Evolutionary conservation across 106 monocot genomes (phyloP).

Genomic region (Dendrobium catenatum): DNA sequence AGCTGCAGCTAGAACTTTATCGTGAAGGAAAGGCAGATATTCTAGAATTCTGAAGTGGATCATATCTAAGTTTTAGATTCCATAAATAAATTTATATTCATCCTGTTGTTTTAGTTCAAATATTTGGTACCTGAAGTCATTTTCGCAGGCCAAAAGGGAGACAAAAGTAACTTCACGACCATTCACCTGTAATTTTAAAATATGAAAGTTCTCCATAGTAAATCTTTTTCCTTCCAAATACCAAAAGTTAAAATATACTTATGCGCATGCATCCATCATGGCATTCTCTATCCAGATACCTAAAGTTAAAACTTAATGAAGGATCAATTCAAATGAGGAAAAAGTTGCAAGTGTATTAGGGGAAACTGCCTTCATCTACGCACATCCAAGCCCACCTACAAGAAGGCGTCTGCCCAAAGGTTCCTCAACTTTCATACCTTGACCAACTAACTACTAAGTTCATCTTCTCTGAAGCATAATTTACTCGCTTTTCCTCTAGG

Average conservation of each 20-base stretch:
- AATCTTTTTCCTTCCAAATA: not conserved
- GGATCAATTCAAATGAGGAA: too few species aligned
- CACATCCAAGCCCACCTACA: too few species aligned
- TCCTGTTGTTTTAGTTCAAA: not conserved
- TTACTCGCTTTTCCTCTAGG: too few species aligned
- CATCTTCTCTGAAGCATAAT: too few species aligned
- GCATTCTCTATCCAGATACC: not conserved
- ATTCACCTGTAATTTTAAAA: conserved; percentile 50
- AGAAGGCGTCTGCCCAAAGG: too few species aligned
- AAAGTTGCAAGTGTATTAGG: too few species aligned
- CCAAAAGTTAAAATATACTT: not conserved
- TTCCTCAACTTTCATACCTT: too few species aligned
- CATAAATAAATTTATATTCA: not conserved
- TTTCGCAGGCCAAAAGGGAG: conserved; percentile 44
- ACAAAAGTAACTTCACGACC: conserved; percentile 85
- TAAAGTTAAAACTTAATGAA: too few species aligned
- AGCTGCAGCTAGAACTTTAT: conserved; percentile 92
- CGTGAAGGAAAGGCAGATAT: conserved; percentile 83
- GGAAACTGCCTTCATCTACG: too few species aligned
- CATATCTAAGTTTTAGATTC: not conserved
- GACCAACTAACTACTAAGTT: too few species aligned
- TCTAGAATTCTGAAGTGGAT: conserved; percentile 63
- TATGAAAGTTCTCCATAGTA: not conserved
- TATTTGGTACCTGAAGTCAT: conserved; percentile 64
- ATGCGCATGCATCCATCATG: not conserved